These are phyloP conservation scores for Pholiota molesta DNA, from an alignment of 768 basidiomycete genomes.

Conservation along the genomic window DNA sequence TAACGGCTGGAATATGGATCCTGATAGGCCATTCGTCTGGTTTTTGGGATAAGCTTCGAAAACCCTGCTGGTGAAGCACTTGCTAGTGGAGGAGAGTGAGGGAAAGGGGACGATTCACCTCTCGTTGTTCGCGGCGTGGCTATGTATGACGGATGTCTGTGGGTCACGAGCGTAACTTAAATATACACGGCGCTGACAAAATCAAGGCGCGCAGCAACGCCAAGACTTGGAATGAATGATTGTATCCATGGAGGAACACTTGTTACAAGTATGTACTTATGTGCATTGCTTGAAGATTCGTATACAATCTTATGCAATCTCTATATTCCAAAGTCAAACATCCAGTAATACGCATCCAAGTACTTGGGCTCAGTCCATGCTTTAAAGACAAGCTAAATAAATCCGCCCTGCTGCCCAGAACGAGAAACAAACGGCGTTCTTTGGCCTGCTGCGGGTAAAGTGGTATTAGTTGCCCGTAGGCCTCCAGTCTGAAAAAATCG, in stretches of 20 bases:
- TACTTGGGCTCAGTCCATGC: neutral
- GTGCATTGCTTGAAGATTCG: no score
- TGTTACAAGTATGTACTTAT: neutral
- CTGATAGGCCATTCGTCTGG: constrained; percentile 48
- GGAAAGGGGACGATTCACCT: constrained; percentile 14
- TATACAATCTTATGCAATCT: no score
- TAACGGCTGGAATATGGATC: constrained; percentile 53
- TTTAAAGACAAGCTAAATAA: constrained; percentile 12
- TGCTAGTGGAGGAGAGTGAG: neutral
- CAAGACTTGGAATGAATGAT: neutral
- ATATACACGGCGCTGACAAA: neutral
- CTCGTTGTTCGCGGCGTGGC: constrained; percentile 12
- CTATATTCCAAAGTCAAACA: no score
- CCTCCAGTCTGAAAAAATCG: constrained; percentile 8
- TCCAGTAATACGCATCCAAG: neutral
- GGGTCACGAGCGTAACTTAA: neutral
- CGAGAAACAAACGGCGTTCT: constrained; percentile 54
- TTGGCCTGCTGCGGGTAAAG: constrained; percentile 35
- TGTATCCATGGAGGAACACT: neutral
- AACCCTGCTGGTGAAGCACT: neutral
- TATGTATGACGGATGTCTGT: constrained; percentile 18
- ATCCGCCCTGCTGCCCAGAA: constrained; percentile 20
- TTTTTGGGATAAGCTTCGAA: neutral
- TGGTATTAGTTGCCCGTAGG: constrained; percentile 7
- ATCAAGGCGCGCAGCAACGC: constrained; percentile 11